A percentile compares a stretch with the other conserved stretches of the same genome.
Conservation (phyloP, 1,139 yeast genomes). For the Hansenula sp. region DNA sequence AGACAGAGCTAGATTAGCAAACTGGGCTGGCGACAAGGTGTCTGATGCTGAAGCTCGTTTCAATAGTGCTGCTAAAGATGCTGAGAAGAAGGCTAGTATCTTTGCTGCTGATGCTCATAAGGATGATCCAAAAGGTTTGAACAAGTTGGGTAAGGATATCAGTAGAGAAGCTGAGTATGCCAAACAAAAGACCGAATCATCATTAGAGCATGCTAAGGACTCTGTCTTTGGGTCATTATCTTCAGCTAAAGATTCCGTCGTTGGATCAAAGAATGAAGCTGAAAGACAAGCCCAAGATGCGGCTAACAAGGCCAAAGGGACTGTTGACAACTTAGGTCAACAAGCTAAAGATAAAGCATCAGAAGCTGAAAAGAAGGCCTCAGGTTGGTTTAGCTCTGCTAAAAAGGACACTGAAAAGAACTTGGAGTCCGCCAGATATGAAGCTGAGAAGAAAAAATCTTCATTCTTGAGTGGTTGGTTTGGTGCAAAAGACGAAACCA, state of each 20-base stretch:
- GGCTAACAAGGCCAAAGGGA: conserved; percentile 10
- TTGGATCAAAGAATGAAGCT: conserved; percentile 16
- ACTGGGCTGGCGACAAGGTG: conserved; percentile 27
- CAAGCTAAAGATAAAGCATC: conserved; percentile 2
- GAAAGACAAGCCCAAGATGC: conserved; percentile 16
- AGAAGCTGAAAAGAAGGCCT: conserved; percentile 14
- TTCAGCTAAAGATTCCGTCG: conserved; percentile 10
- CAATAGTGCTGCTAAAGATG: conserved; percentile 22
- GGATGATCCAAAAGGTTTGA: conserved; percentile 18
- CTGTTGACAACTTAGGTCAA: conserved; percentile 3
- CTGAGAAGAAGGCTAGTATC: conserved; percentile 31
- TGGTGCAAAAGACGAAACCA: conserved; percentile 9
- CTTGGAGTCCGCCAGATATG: conserved; percentile 18
- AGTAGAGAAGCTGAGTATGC: conserved; percentile 27
- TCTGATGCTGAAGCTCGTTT: conserved; percentile 20
- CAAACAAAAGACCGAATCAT: conserved; percentile 37
- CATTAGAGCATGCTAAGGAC: conserved; percentile 30
- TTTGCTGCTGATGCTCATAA: conserved; percentile 37
- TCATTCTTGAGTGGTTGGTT: conserved; percentile 5
- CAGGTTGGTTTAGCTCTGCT: conserved; percentile 13
- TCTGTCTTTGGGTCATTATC: conserved; percentile 13
- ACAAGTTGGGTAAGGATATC: conserved; percentile 20
- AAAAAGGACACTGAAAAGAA: conserved; percentile 19
- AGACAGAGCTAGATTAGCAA: conserved; percentile 13
- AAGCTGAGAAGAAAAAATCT: conserved; percentile 8